Base-by-base conservation (phyloP, 371 early-diverging fungal genomes). In the Entomophthora muscae region DNA sequence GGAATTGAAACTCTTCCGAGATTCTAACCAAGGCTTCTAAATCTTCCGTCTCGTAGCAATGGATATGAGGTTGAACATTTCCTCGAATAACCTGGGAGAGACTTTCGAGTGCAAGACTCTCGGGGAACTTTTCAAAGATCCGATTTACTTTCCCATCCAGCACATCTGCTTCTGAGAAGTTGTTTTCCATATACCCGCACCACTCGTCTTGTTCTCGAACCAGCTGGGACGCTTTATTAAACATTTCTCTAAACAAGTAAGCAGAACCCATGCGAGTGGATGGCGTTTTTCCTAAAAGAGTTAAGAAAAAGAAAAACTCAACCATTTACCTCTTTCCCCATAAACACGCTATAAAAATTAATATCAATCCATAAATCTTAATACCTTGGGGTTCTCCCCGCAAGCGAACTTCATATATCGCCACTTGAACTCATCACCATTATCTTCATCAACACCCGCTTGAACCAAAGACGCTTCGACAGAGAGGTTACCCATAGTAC, bases 321-420 rank as follows among this genome's bases (percentile, higher is more conserved):
- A 27, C 1, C 65, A 66, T 42, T 71, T 61, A 12, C 69, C 65
- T 57, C 52, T 59, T 2, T 61, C 56, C 10, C 71, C 70, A 58
- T 76, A 75, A 10, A 71, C 65, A 17, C 63, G 53, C 66, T 64
- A 29, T 52, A 52, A 26, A n/a, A 52, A 27, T 55, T 21, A 31
- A 0, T 59, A 13, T 1, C 32, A 23, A 53, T 32, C 30, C 64
- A 60, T 53, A 29, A 63, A 22, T 5, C 42, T n/a, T n/a, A 42
- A 10, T 52, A 67, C 24, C 68, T 89, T 90, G 24, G 86, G 83
- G 69, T 89, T 90, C 70, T 90, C 90, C 23, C 90, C 90, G 66
- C 86, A 88, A 1, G 91, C 88, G 85, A 88, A 86, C 71, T 90
- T 90, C 85, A 88, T 84, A 69, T 81, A 90, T 5, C 88, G 72